Conservation (phyloP, 441 rosid species). For the Mallotus japonicus region DNA sequence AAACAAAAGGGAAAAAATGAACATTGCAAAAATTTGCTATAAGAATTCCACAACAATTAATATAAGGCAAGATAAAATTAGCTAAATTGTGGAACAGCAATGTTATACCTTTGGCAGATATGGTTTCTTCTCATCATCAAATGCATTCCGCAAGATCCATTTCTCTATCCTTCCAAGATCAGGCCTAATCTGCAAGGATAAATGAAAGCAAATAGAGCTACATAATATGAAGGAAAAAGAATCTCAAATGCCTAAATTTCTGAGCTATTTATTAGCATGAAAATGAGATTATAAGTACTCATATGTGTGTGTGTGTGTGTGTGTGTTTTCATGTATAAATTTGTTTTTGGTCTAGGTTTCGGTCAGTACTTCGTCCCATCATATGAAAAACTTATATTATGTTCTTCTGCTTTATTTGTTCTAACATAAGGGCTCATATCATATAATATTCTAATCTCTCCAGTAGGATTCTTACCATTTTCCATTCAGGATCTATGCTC, state of each 20-base stretch:
- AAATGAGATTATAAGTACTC: background rate
- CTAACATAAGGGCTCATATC: background rate
- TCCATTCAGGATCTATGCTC: constrained; percentile 99
- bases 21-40: constrained; percentile 6
- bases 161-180: constrained; percentile 83
- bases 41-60: background rate
- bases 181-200: constrained; percentile 49
- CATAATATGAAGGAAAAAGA: background rate
- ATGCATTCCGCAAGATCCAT: constrained; percentile 78
- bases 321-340: background rate
- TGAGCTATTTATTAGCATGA: background rate
- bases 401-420: background rate
- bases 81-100: constrained; percentile 10
- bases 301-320: no score
- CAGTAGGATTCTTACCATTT: constrained; percentile 54
- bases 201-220: constrained; percentile 1
- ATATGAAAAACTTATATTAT: background rate
- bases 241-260: background rate
- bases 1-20: constrained; percentile 27
- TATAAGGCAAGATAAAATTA: background rate
- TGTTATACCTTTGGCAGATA: constrained; percentile 66
- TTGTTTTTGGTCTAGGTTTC: background rate
- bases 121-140: constrained; percentile 72
- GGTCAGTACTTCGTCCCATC: background rate
- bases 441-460: background rate